Percentiles rank a stretch among this genome's conserved stretches.
These are phyloP conservation scores for Nemania sp. DNA, from an alignment of 2,329 filamentous ascomycete species.

Conservation along the genomic window DNA sequence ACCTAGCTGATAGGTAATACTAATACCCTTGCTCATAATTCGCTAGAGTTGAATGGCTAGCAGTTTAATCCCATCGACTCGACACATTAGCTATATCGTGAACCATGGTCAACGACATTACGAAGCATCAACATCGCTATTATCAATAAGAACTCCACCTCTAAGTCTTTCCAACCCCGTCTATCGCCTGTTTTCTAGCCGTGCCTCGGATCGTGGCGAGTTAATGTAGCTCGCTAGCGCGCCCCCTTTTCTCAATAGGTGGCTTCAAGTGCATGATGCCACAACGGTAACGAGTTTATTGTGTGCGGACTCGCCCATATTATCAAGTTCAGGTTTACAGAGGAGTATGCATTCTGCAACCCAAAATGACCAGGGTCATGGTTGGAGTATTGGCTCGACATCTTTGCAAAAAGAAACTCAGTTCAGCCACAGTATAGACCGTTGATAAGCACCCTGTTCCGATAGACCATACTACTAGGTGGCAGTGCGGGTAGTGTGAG, in stretches of 20 bases:
- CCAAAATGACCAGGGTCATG: not conserved
- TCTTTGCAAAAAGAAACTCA: conserved; percentile 11
- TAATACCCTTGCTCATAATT: not conserved
- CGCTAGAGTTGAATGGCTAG: not conserved
- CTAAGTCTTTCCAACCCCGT: too few relatives aligned
- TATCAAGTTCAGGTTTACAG: too few relatives aligned
- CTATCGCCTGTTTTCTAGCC: too few relatives aligned
- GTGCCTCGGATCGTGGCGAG: not conserved
- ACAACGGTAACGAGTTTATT: too few relatives aligned
- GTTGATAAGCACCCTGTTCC: conserved; percentile 3
- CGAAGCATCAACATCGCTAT: too few relatives aligned
- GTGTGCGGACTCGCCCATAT: too few relatives aligned
- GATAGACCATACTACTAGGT: not conserved
- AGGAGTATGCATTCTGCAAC: too few relatives aligned
- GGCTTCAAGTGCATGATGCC: not conserved
- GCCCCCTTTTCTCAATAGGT: not conserved
- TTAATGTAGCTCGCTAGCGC: not conserved
- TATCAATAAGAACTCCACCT: too few relatives aligned
- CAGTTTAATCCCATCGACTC: not conserved
- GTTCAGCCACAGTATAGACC: not conserved
- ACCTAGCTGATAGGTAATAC: too few relatives aligned
- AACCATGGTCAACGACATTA: too few relatives aligned
- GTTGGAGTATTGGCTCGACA: conserved; percentile 1
- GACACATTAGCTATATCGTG: not conserved
- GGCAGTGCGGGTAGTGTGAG: not conserved